Conservation (phyloP, 2,329 filamentous ascomycete genomes). For the Fusarium sp. region DNA sequence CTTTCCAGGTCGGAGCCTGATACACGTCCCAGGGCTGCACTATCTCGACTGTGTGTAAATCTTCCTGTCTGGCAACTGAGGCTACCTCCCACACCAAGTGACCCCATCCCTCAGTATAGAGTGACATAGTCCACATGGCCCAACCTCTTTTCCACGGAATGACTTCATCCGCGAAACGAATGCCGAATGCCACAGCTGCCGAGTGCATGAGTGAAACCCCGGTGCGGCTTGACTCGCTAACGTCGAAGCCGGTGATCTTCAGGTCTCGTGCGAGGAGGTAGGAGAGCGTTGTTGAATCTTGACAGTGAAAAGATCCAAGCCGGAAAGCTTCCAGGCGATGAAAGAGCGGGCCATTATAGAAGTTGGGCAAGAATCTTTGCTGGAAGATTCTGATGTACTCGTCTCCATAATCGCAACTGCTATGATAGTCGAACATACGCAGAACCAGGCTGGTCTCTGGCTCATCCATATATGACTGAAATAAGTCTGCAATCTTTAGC, state of each 20-base stretch:
- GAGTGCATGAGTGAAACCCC: conserved; percentile 41
- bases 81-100: background rate
- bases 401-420: background rate
- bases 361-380: conserved; percentile 30
- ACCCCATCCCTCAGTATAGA: conserved; percentile 16
- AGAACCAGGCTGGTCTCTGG: conserved; percentile 18
- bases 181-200: conserved; percentile 28
- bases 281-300: background rate
- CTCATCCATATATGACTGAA: conserved; percentile 33
- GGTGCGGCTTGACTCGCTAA: conserved; percentile 18
- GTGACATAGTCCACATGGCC: background rate
- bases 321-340: conserved; percentile 40
- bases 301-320: conserved; percentile 24
- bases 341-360: background rate
- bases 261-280: conserved; percentile 10
- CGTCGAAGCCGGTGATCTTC: background rate
- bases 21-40: conserved; percentile 34
- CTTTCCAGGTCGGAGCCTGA: conserved; percentile 35
- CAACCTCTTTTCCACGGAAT: background rate
- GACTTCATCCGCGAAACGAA: conserved; percentile 25
- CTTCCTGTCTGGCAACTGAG: background rate
- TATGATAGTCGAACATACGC: conserved; percentile 27
- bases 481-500: conserved; percentile 20
- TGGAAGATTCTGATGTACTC: conserved; percentile 13
- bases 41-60: conserved; percentile 29